A percentile compares a stretch with the other conserved stretches of the same genome.
Conservation (phyloP, 2,329 filamentous ascomycete species). For the Monosporascus sp. region DNA sequence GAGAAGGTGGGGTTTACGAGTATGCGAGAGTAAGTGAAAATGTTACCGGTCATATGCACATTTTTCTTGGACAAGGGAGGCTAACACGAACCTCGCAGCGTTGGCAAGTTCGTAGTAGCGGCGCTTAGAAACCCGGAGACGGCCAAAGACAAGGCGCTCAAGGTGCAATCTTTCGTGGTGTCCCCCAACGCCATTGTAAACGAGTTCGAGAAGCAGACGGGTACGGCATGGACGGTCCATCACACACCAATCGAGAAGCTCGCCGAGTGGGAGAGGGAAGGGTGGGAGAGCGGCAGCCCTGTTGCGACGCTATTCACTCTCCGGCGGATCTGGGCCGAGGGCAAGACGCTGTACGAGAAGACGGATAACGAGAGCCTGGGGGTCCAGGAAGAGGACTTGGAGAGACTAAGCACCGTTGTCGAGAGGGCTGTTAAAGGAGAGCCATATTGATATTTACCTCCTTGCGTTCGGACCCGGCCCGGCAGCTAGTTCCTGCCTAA, state of each 20-base stretch:
- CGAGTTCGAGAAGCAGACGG: constrained; percentile 65
- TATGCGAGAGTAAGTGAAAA: constrained; percentile 58
- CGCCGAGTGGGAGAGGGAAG: constrained; percentile 49
- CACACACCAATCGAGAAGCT: constrained; percentile 50
- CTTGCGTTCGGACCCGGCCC: no score
- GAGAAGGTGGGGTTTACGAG: constrained; percentile 62
- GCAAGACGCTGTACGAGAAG: constrained; percentile 64
- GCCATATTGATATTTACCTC: constrained; percentile 3
- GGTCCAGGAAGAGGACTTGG: constrained; percentile 39
- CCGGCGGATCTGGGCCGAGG: constrained; percentile 66
- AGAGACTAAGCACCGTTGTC: constrained; percentile 46
- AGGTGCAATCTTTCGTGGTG: constrained; percentile 66
- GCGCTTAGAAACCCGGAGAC: constrained; percentile 51
- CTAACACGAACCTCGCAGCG: constrained; percentile 33
- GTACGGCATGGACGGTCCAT: constrained; percentile 47
- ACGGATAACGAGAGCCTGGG: constrained; percentile 60
- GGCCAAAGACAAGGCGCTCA: constrained; percentile 51
- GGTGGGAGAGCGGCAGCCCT: constrained; percentile 49
- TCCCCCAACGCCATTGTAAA: constrained; percentile 56
- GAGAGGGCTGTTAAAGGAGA: constrained; percentile 21
- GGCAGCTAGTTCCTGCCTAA: no score
- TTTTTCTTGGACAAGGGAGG: neutral
- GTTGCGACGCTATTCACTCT: constrained; percentile 53
- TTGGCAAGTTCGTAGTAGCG: constrained; percentile 60
- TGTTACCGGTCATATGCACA: no score